Conservation (phyloP, 2,329 filamentous ascomycete species). For the Aureobasidium sp. region DNA sequence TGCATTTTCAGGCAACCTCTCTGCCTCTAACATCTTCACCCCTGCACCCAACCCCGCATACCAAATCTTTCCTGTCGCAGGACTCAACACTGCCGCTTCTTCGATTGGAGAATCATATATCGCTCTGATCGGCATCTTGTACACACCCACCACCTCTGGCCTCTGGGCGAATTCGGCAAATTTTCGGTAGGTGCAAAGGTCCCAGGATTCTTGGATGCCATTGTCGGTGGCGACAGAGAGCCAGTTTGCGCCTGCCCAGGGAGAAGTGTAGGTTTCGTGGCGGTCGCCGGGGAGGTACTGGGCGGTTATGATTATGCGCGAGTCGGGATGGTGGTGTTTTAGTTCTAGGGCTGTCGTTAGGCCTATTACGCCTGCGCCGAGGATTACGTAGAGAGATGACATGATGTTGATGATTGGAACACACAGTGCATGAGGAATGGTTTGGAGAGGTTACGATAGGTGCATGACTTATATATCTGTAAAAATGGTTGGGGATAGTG, state of each 20-base stretch:
- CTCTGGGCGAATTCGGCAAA: background rate
- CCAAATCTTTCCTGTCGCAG: slow-evolving; percentile 3
- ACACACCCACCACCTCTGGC: background rate
- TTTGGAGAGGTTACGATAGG: no score
- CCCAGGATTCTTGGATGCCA: slow-evolving; percentile 5
- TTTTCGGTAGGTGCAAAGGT: background rate
- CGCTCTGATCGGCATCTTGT: slow-evolving; percentile 2
- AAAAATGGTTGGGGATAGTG: background rate
- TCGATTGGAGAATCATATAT: background rate
- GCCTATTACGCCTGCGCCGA: slow-evolving; percentile 51
- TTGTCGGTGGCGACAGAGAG: slow-evolving; percentile 55
- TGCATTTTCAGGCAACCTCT: background rate
- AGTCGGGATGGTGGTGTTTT: slow-evolving; percentile 27
- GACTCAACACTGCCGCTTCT: slow-evolving; percentile 3
- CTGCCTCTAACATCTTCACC: background rate
- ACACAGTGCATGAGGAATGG: no score
- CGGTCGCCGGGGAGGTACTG: slow-evolving; percentile 88
- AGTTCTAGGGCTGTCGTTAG: slow-evolving; percentile 55
- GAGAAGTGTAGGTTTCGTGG: slow-evolving; percentile 76
- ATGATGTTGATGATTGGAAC: no score
- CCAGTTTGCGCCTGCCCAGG: slow-evolving; percentile 76
- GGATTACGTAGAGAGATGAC: slow-evolving; percentile 30
- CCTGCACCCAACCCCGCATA: slow-evolving; percentile 1
- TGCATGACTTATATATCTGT: background rate
- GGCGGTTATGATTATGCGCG: slow-evolving; percentile 60